Conservation (phyloP, 2,329 filamentous ascomycete genomes). For the Colletotrichum higginsianum region DNA sequence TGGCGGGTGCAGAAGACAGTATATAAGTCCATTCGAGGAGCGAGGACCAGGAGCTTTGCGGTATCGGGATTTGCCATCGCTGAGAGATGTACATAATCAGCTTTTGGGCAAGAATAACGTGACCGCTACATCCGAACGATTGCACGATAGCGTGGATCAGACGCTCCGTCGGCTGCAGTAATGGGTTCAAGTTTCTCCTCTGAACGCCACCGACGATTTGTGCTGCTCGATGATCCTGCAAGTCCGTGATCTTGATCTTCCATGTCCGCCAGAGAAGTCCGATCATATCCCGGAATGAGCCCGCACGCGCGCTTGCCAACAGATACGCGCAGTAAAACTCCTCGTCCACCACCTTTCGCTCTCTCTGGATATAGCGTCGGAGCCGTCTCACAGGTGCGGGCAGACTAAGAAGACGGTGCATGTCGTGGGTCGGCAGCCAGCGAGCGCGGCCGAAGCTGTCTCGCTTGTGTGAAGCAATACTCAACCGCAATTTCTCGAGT, state of each 20-base stretch:
- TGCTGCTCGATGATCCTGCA: constrained; percentile 42
- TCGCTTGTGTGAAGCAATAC: constrained; percentile 7
- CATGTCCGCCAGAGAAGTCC: constrained; percentile 22
- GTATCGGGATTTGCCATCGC: constrained; percentile 71
- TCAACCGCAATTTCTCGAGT: constrained; percentile 33
- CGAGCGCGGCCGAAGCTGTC: constrained; percentile 33
- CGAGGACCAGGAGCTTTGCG: constrained; percentile 73
- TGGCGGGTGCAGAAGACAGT: constrained; percentile 58
- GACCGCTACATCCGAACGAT: constrained; percentile 76
- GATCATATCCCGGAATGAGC: constrained; percentile 30
- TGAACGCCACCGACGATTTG: constrained; percentile 51
- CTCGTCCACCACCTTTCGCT: constrained; percentile 16
- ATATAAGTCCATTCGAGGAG: constrained; percentile 79
- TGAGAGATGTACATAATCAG: constrained; percentile 75
- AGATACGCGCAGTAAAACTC: constrained; percentile 35
- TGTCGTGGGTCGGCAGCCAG: constrained; percentile 24
- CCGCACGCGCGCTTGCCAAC: constrained; percentile 32
- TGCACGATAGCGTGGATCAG: constrained; percentile 79
- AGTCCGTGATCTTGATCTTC: constrained; percentile 24
- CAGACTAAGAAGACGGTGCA: constrained; percentile 36
- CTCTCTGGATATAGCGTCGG: constrained; percentile 32
- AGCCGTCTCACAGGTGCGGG: constrained; percentile 28
- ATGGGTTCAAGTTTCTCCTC: constrained; percentile 62
- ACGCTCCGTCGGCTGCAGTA: constrained; percentile 69
- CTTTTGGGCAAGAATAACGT: constrained; percentile 71